Base-by-base conservation (phyloP, 805 yeast genomes). In the Wickerhamiella sorbophila region DNA sequence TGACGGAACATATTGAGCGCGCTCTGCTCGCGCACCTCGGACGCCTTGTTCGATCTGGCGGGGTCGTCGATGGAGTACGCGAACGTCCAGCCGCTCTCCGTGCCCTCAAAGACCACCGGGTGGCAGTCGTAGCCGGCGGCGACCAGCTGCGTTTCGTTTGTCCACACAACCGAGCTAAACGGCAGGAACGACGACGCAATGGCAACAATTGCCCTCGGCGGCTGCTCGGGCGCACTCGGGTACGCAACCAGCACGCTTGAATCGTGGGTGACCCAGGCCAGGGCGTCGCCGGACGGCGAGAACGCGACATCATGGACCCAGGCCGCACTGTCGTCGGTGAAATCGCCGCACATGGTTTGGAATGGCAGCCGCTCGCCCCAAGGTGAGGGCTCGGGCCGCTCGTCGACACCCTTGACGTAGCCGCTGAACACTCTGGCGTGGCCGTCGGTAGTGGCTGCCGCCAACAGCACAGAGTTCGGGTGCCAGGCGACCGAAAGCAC, bases 281-380 rank as follows among this genome's bases (percentile, higher is more conserved):
- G 64, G 12, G 78, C 72, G 52, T 84, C 73, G 38, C 87, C 88
- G 41, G 71, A 66, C 4, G 93, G 87, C 47, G 83, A 76, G 69
- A 93, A 88, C 37, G 78, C 71, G 38, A 86, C 88, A 56, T 75
- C 95, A 58, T 91, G 95, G 47, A 88, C 76, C 93, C 96, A 91
- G 24, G 93, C 81, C 33, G 86, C 86, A 33, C 73, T 67, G 36
- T 78, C 72, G 50, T 75, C 71, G 51, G 74, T 67, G 58, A 67
- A 75, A 59, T 86, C 94, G 20, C 94, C 94, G 60, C 87, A 79
- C 45, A 85, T 62, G 1, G 94, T 85, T 62, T 81, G 87, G 70
- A 91, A 91, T 22, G 99, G 98, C 59, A 91, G 74, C 57, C 88
- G 79, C 46, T 82, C 80, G 43, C 97, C 99, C 97, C 98, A 91